Evolutionary conservation across 495 filamentous ascomycete species (phyloP).

Genomic region (Talaromyces trachyspermus): DNA sequence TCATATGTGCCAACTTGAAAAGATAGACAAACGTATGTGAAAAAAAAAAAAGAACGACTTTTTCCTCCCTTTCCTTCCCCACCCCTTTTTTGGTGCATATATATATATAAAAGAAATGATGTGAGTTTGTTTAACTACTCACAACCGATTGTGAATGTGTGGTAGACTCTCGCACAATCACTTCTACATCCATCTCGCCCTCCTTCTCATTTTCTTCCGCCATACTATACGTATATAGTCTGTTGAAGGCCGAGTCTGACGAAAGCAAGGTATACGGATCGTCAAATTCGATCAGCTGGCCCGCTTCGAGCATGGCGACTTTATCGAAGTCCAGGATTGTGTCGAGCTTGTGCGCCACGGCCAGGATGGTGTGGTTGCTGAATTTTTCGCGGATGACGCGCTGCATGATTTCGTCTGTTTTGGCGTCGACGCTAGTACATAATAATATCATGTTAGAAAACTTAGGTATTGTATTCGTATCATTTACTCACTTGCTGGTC

Average conservation of each 20-base stretch:
- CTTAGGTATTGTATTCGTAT: no score
- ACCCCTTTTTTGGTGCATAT: no score
- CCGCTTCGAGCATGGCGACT: slow-evolving; percentile 39
- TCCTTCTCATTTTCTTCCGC: slow-evolving; percentile 8
- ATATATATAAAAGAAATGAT: no score
- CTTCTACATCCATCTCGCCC: slow-evolving; percentile 3
- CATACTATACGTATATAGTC: slow-evolving; percentile 10
- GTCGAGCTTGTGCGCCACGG: slow-evolving; percentile 57
- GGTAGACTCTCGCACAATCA: slow-evolving; percentile 4
- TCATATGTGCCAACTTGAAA: no score
- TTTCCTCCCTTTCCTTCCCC: no score
- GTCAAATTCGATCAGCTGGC: slow-evolving; percentile 38
- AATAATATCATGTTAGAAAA: slow-evolving; percentile 16
- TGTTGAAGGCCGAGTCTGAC: slow-evolving; percentile 8
- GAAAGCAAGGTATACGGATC: slow-evolving; percentile 26
- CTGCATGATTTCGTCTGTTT: slow-evolving; percentile 52
- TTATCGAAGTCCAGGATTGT: slow-evolving; percentile 49
- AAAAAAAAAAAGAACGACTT: no score
- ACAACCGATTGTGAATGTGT: background rate
- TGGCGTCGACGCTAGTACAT: slow-evolving; percentile 36
- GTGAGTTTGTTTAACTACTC: no score
- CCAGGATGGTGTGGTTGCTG: slow-evolving; percentile 48
- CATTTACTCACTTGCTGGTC: slow-evolving; percentile 31
- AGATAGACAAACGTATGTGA: no score
- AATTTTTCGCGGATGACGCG: slow-evolving; percentile 53